These are phyloP conservation scores for Biscutella auriculata DNA, from an alignment of 441 rosid genomes.

Conservation along the genomic window DNA sequence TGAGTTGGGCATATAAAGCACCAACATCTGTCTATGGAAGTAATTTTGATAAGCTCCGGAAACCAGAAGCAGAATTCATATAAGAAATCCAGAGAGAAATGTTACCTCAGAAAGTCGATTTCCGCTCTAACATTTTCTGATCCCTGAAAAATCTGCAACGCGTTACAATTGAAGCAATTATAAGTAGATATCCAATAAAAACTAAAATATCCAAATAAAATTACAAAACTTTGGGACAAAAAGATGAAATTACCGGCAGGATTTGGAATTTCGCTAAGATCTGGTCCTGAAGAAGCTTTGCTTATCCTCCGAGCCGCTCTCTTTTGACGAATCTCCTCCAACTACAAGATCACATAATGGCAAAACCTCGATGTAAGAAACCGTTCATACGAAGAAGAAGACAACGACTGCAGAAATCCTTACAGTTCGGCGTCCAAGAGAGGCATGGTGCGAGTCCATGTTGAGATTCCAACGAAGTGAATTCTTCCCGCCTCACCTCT, in stretches of 20 bases:
- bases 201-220: neutral
- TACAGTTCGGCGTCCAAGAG: constrained; percentile 93
- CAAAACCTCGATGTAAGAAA: neutral
- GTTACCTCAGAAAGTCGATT: constrained; percentile 76
- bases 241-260: constrained; percentile 30
- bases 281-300: constrained; percentile 75
- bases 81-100: neutral
- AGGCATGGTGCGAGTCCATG: constrained; percentile 70
- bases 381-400: neutral
- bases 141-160: constrained; percentile 37
- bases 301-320: constrained; percentile 83
- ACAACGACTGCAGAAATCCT: neutral
- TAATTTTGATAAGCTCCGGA: neutral
- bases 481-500: neutral
- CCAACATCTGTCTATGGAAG: constrained; percentile 66
- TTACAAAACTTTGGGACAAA: too few relatives aligned
- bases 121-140: constrained; percentile 69
- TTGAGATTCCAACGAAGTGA: neutral
- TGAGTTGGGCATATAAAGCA: constrained; percentile 73
- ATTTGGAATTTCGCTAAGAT: constrained; percentile 40
- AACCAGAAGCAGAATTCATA: neutral
- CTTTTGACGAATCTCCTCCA: constrained; percentile 88
- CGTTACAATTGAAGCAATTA: neutral
- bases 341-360: constrained; percentile 25
- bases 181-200: neutral